These are phyloP conservation scores for Cytospora chrysosperma DNA, from an alignment of 2,329 filamentous ascomycete species.

Conservation along the genomic window DNA sequence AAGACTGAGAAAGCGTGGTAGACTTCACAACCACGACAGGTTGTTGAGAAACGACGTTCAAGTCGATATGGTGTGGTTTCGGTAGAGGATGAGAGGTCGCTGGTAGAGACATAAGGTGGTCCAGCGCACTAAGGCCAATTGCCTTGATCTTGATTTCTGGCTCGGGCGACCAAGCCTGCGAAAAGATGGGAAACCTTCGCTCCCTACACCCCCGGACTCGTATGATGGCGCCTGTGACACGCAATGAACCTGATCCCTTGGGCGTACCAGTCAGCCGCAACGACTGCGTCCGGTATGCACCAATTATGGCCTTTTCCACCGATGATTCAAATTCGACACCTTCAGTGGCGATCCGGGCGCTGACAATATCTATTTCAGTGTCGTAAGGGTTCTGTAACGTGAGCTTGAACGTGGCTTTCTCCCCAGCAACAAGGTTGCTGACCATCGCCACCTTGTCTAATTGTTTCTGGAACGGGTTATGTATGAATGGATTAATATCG, in stretches of 20 bases:
- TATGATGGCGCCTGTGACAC: slow-evolving; percentile 74
- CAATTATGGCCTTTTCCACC: slow-evolving; percentile 65
- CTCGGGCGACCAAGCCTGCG: slow-evolving; percentile 70
- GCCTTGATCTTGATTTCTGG: slow-evolving; percentile 73
- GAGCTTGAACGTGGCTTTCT: slow-evolving; percentile 74
- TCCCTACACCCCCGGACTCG: slow-evolving; percentile 80
- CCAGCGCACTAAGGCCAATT: slow-evolving; percentile 63
- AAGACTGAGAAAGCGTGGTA: slow-evolving; percentile 76
- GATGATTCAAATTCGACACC: slow-evolving; percentile 70
- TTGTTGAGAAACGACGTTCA: slow-evolving; percentile 77
- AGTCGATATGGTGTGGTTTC: slow-evolving; percentile 52
- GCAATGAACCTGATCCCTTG: slow-evolving; percentile 64
- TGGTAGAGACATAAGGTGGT: slow-evolving; percentile 42
- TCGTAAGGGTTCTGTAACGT: slow-evolving; percentile 94
- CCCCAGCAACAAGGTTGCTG: slow-evolving; percentile 73
- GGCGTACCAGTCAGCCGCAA: slow-evolving; percentile 70
- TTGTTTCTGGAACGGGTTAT: slow-evolving; percentile 84
- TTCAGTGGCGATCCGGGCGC: slow-evolving; percentile 70
- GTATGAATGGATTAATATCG: slow-evolving; percentile 82
- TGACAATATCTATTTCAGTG: slow-evolving; percentile 86
- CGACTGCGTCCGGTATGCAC: slow-evolving; percentile 79
- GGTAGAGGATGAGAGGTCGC: slow-evolving; percentile 37
- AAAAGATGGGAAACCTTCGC: slow-evolving; percentile 81
- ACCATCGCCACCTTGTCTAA: slow-evolving; percentile 60
- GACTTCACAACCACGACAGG: slow-evolving; percentile 74